These are phyloP conservation scores for Mycena olivaceomarginata DNA, from an alignment of 768 basidiomycete genomes.

Conservation along the genomic window DNA sequence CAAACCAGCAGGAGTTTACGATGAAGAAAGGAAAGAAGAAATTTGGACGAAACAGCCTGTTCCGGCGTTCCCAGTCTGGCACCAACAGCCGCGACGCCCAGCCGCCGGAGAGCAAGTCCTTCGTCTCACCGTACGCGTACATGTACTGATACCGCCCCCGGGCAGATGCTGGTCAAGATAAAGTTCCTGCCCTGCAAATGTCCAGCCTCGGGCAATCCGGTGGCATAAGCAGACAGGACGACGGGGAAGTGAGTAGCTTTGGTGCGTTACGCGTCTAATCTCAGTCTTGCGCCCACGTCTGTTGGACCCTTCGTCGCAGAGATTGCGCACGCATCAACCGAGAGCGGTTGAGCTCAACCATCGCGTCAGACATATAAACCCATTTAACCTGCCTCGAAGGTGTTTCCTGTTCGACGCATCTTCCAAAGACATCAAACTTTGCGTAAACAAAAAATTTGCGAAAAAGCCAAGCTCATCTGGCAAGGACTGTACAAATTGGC, in stretches of 20 bases:
- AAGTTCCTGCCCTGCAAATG: constrained; percentile 15
- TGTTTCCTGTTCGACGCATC: constrained; percentile 1
- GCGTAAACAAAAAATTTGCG: constrained; percentile 7
- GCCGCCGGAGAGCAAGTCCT: constrained; percentile 20
- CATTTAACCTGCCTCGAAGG: constrained; percentile 23
- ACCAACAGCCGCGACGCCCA: constrained; percentile 15
- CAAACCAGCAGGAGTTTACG: constrained; percentile 23
- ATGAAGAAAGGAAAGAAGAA: constrained; percentile 25
- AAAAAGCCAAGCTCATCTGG: constrained; percentile 15
- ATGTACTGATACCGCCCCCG: constrained; percentile 23
- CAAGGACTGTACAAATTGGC: constrained; percentile 2
- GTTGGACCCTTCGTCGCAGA: constrained; percentile 30
- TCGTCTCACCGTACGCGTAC: constrained; percentile 13
- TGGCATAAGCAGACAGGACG: constrained; percentile 25
- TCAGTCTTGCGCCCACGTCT: constrained; percentile 12
- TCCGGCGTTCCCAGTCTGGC: constrained; percentile 15
- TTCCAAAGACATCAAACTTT: constrained; percentile 1
- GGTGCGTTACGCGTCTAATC: constrained; percentile 23
- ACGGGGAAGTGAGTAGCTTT: constrained; percentile 17
- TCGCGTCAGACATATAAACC: constrained; percentile 25
- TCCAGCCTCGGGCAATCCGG: constrained; percentile 18
- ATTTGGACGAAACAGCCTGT: constrained; percentile 20
- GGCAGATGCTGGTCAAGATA: constrained; percentile 27
- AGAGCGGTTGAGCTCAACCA: constrained; percentile 26
- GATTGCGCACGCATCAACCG: constrained; percentile 13